Evolutionary conservation across 73 alveolate genomes (phyloP), one percentile per base, ranked within the genome.

Genomic region (Paramecium caudatum): DNA sequence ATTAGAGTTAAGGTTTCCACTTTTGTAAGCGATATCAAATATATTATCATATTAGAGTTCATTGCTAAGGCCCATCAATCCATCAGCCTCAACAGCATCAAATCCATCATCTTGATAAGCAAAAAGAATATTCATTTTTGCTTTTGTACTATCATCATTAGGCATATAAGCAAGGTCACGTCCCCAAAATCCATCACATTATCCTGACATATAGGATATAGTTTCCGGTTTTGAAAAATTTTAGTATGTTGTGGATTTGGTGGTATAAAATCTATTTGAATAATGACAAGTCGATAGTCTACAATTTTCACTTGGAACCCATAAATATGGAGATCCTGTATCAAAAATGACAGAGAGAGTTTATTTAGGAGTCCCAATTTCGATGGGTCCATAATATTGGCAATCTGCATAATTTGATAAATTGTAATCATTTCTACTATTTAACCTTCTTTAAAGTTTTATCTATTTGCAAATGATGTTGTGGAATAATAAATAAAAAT

Each of bases 311-410:
- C 97, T 90, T 91, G 98, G 96, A 49, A 95, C 97, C 98, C 98
- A 96, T 43, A 96, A 91, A 92, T 95, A 93, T 82, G 98, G 93
- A 30, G 98, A 95, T 46, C 99, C 99, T 46, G 99, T 96, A 88
- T 96, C 99, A 49, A 95, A 96, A 45, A 95, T 93, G 48, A 96
- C 97, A 50, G 88, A 91, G 94, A 96, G 92, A 13, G 82, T 46
- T 68, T 96, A 94, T n/a, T 91, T 90, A 10, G 98, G 98, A 32
- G 97, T 95, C 49, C 99, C 99, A 34, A 96, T 69, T 17, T 46
- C 36, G 33, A 96, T 94, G 10, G 82, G 92, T 16, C 96, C 98
- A 82, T 93, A 68, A 91, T 96, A 96, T 88, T 95, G 94, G 91
- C 96, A 91, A 91, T 96, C 94, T 69, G 82, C 90, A 92, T 84